phyloP scores from a whole-genome alignment of 2,329 filamentous ascomycete species.

The Nemania serpens region DNA sequence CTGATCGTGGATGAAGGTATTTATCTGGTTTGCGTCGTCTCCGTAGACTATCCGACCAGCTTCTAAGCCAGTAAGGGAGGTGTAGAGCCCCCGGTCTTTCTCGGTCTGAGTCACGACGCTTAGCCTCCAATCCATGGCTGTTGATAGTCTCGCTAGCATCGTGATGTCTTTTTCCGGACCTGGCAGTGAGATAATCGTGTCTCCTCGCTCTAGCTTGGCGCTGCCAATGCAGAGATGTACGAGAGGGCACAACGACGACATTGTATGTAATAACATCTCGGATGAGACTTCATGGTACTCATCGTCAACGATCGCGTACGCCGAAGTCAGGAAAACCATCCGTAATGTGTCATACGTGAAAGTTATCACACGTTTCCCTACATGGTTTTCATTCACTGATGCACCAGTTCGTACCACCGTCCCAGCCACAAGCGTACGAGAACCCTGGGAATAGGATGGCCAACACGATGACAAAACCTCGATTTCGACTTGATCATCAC shows the following conservation, averaged over 20 bases:
- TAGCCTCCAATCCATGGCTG: conserved; percentile 13
- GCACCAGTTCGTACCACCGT: conserved; percentile 1
- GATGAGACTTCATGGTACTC: background rate
- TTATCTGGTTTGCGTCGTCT: background rate
- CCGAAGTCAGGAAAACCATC: conserved; percentile 14
- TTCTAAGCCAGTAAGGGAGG: conserved; percentile 5
- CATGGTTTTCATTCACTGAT: background rate
- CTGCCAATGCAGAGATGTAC: conserved; percentile 11
- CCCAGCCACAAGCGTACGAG: conserved; percentile 10
- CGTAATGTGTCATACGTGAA: conserved; percentile 14
- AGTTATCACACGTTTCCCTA: conserved; percentile 13
- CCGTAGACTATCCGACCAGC: background rate
- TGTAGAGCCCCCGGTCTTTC: background rate
- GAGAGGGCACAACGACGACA: conserved; percentile 14
- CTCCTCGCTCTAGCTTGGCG: conserved; percentile 19
- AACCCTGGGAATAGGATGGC: conserved; percentile 15
- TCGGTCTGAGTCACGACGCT: conserved; percentile 3
- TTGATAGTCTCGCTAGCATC: conserved; percentile 6
- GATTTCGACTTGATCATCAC: conserved; percentile 13
- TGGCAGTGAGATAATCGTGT: conserved; percentile 14
- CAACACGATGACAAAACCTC: conserved; percentile 16
- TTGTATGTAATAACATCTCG: conserved; percentile 5
- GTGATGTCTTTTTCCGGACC: conserved; percentile 11
- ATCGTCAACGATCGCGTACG: conserved; percentile 11
- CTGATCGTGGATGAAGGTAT: conserved; percentile 6